Base-by-base conservation (phyloP, 1,284 basidiomycete species). In the Coniophora puteana region DNA sequence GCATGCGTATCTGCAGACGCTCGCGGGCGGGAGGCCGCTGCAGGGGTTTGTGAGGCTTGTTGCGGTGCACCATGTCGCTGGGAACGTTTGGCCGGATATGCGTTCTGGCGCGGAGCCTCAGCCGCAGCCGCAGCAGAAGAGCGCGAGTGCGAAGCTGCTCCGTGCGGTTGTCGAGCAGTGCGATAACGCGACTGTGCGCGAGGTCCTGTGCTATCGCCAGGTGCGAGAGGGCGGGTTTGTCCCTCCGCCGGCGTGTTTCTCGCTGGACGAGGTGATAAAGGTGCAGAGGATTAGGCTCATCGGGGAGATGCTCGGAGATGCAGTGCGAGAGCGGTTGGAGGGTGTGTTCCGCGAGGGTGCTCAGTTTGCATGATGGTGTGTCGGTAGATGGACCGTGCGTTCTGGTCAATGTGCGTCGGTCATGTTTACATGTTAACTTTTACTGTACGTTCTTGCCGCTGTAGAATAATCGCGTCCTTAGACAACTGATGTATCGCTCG, bases 51-150 rank as follows among this genome's bases (percentile, higher is more conserved):
- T 92, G 47, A 72, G 76, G 40, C 63, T 78, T 35, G 61, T 95
- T 4, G 91, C 89, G 1, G 52, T 87, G 4, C 89, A 93, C 57
- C 93, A 96, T 54, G 61, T 95, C 17, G 80, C 89, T 5, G 73
- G 69, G 33, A 80, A 72, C 48, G 76, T 93, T 28, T 93, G 90
- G 90, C 68, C 65, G 3, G 84, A 87, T 55, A 52, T 83, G 23
- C 46, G 48, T 16, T 51, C 48, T 24, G 51, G 50, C 13, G 45
- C 22, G 3, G 31, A 43, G 36, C 53, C 54, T 5, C 70, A 75
- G 45, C 17, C 7, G 14, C 34, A 11, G 6, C 13, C 14, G n/a
- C 35, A 33, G 22, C 43, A 22, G 3, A 24, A 38, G 21, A 32
- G 17, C 30, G 29, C 17, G 2, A 14, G 11, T 16, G 33, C 51